Evolutionary conservation across 2,329 filamentous ascomycete genomes (phyloP), one percentile per base, ranked within the genome.

Genomic region (Ophiostoma montium): DNA sequence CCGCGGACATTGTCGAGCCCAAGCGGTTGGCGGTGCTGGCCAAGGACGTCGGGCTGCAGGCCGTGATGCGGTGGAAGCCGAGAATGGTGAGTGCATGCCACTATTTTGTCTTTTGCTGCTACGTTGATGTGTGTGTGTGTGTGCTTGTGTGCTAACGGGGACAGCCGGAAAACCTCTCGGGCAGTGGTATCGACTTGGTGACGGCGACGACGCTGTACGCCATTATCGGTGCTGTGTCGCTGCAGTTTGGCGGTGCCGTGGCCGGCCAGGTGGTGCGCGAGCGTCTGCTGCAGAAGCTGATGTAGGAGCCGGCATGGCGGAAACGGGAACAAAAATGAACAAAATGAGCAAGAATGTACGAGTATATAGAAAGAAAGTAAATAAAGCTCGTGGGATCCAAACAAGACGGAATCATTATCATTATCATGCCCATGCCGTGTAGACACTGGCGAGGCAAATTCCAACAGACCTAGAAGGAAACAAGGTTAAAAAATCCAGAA

Each of bases 181-280:
- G 70, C 16, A 95, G 87, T 0, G 92, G 92, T 56, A 65, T 84
- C 27, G 76, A 86, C 23, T 70, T 81, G 4, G 81, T 96, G 21
- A 69, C 94, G 49, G 77, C 83, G 45, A 81, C 87, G 53, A 78
- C 86, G 3, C 59, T 98, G 49, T 86, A 88, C 62, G 86, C 89
- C 42, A 83, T 98, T 49, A 69, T 96, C 41, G 92, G 92, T 19
- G 92, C 92, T 11, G 66, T 98, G 48, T 82, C 87, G n/a, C 69
- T 98, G 60, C 87, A 95, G 64, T 80, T 84, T 57, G 92, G 92
- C 43, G 84, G 83, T 35, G 80, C 82, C 41, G 76, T 84, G 49
- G 88, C 90, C 51, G 82, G 80, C 55, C 74, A 77, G 62, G 67
- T 94, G 48, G 80, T 86, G 43, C 78, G 80, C 61, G 84, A 95